phyloP scores from a whole-genome alignment of 2,329 filamentous ascomycete genomes.

The Thielaviopsis populi region DNA sequence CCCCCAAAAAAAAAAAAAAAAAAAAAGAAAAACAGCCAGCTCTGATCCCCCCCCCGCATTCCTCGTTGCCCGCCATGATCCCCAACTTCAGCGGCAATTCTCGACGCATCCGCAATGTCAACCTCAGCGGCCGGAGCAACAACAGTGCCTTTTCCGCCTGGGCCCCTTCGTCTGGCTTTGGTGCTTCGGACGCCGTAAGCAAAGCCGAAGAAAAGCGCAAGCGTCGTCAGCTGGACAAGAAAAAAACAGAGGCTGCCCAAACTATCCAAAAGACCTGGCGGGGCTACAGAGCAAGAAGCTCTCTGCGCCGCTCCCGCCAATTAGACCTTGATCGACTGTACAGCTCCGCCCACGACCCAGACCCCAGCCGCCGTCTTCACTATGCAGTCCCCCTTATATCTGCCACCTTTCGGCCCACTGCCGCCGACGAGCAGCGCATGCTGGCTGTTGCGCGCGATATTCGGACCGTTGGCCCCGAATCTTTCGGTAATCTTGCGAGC shows the following conservation, averaged over 20 bases:
- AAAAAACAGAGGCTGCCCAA: conserved; percentile 56
- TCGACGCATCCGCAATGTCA: conserved; percentile 76
- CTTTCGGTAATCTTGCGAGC: not conserved
- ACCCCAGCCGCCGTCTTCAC: not conserved
- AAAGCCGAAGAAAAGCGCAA: conserved; percentile 77
- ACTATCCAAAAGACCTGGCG: conserved; percentile 71
- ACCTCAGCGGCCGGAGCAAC: conserved; percentile 65
- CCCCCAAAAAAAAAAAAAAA: not conserved
- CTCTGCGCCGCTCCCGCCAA: conserved; percentile 43
- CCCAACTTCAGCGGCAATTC: conserved; percentile 81
- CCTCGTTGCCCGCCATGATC: conserved; percentile 50
- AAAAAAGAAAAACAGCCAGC: not conserved
- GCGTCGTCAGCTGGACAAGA: conserved; percentile 65
- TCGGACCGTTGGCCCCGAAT: not conserved
- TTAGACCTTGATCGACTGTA: conserved; percentile 48
- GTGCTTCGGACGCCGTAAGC: conserved; percentile 62
- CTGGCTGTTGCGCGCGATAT: conserved; percentile 4
- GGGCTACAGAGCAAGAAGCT: conserved; percentile 50
- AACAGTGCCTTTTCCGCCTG: conserved; percentile 43
- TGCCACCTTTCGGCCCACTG: not conserved
- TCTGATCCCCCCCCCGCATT: not conserved
- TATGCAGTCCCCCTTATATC: not conserved
- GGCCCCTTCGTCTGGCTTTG: conserved; percentile 22
- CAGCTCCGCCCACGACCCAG: conserved; percentile 19
- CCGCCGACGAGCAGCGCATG: not conserved